Percentiles rank a stretch among this genome's conserved stretches.
Conservation (phyloP, 495 filamentous ascomycete species). For the Penicillium tannophilum region DNA sequence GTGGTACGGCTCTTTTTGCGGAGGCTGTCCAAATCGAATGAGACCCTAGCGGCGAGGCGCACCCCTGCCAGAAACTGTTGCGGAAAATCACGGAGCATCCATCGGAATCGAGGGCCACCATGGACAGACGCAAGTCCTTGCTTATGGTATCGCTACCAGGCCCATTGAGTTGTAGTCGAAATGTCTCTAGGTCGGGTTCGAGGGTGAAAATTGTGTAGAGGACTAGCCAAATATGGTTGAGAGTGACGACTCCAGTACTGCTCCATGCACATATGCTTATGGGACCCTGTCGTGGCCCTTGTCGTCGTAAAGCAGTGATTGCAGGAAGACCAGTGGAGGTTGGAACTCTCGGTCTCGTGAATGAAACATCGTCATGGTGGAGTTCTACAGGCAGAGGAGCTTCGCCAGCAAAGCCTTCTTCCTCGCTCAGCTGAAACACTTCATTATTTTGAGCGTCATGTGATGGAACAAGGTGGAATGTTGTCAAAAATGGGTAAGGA, state of each 20-base stretch:
- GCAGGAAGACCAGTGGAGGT: neutral
- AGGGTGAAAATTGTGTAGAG: constrained; percentile 6
- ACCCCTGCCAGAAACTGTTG: constrained; percentile 6
- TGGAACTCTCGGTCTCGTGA: neutral
- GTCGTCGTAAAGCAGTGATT: neutral
- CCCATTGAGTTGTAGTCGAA: neutral
- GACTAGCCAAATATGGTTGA: constrained; percentile 4
- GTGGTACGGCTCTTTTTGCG: neutral
- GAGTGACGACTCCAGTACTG: neutral
- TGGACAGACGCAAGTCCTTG: neutral
- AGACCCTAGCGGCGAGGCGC: neutral
- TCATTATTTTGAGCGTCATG: neutral
- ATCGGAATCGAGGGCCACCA: neutral
- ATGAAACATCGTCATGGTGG: neutral
- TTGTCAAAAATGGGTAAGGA: constrained; percentile 1
- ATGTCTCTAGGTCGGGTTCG: neutral
- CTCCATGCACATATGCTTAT: constrained; percentile 4
- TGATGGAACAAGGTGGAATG: neutral
- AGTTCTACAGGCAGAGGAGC: constrained; percentile 1
- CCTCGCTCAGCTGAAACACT: constrained; percentile 3
- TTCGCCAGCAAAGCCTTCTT: neutral
- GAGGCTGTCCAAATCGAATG: constrained; percentile 1
- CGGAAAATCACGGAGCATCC: neutral
- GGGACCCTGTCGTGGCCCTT: neutral
- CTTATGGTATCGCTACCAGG: constrained; percentile 1